These are phyloP conservation scores for Tulasnella sp. DNA, from an alignment of 768 basidiomycete genomes.

Conservation along the genomic window DNA sequence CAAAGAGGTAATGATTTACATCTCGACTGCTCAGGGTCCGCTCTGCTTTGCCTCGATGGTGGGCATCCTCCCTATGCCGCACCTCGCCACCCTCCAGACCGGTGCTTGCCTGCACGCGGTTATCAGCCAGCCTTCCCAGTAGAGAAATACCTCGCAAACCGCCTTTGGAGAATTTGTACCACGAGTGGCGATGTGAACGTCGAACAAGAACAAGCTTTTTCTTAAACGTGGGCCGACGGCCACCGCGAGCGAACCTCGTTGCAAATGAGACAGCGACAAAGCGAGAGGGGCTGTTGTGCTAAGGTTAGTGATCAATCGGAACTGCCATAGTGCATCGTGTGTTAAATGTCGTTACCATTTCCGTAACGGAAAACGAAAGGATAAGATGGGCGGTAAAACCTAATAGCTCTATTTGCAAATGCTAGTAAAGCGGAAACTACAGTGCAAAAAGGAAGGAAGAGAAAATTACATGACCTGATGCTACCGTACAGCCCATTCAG, in stretches of 20 bases:
- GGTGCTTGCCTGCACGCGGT: neutral
- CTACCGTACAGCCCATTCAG: neutral
- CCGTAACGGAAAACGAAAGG: neutral
- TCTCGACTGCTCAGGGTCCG: neutral
- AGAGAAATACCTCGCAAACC: neutral
- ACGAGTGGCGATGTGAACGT: neutral
- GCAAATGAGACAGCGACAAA: neutral
- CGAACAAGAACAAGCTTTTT: neutral
- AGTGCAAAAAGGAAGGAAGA: neutral
- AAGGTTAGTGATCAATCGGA: neutral
- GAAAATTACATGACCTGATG: neutral
- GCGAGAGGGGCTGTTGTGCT: neutral
- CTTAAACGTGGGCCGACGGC: neutral
- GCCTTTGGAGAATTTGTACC: too few relatives aligned
- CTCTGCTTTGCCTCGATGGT: neutral
- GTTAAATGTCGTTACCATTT: neutral
- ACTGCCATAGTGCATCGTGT: neutral
- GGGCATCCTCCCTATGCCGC: neutral
- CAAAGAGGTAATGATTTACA: neutral
- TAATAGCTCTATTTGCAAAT: neutral
- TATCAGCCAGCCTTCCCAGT: neutral
- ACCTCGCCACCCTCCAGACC: neutral
- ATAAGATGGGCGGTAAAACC: neutral
- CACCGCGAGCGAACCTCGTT: neutral
- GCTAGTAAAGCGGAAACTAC: neutral